phyloP scores from a whole-genome alignment of 345 rosid genomes.

The Microthlaspi erraticum region DNA sequence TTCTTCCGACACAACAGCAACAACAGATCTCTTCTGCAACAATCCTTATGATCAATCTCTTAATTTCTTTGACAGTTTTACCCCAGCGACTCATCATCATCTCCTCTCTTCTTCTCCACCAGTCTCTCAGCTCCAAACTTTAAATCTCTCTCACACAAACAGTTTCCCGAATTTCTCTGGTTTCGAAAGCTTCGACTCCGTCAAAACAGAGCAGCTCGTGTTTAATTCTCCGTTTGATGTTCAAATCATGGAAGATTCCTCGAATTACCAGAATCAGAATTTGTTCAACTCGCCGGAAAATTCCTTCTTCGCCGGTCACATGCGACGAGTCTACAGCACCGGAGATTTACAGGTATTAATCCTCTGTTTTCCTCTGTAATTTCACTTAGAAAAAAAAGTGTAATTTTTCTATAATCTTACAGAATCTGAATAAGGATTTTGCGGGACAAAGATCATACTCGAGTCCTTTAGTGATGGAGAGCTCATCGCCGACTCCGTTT shows the following conservation, averaged over 20 bases:
- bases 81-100: constrained; percentile 33
- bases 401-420: background rate
- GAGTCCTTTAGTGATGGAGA: constrained; percentile 40
- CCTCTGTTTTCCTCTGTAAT: constrained; percentile 22
- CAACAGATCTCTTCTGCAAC: constrained; percentile 42
- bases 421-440: constrained; percentile 37
- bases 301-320: constrained; percentile 55
- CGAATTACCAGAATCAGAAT: constrained; percentile 51
- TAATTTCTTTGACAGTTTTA: constrained; percentile 40
- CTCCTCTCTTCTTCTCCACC: constrained; percentile 72
- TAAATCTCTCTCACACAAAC: constrained; percentile 56
- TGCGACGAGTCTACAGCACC: constrained; percentile 80
- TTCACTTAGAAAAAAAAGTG: background rate
- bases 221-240: constrained; percentile 48
- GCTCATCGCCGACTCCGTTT: constrained; percentile 36
- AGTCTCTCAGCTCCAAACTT: constrained; percentile 60
- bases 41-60: constrained; percentile 41
- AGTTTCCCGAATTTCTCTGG: constrained; percentile 49
- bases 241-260: constrained; percentile 57
- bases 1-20: constrained; percentile 48
- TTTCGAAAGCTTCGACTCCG: constrained; percentile 46
- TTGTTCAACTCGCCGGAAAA: constrained; percentile 62
- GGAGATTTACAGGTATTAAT: constrained; percentile 74
- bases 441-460: constrained; percentile 38
- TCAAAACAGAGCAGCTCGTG: constrained; percentile 57